Evolutionary conservation across 768 basidiomycete species (phyloP).

Genomic region (Kwoniella europaea): DNA sequence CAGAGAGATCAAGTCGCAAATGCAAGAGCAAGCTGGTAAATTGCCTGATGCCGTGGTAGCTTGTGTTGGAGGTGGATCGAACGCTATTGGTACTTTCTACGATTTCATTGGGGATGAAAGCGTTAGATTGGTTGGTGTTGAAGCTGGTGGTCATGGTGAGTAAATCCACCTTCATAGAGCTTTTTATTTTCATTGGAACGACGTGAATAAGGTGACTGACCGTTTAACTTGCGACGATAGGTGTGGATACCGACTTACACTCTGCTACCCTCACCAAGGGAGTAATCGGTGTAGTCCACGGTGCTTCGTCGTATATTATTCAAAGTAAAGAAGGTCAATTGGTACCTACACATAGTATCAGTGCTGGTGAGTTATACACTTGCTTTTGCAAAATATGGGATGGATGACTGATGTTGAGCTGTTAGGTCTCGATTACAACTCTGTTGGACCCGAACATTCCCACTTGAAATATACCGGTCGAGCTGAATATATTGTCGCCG

Average conservation of each 20-base stretch:
- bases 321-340: slow-evolving; percentile 90
- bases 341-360: slow-evolving; percentile 95
- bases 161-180: not conserved
- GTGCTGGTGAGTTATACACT: slow-evolving; percentile 61
- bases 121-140: slow-evolving; percentile 88
- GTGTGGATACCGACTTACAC: slow-evolving; percentile 80
- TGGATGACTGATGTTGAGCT: not conserved
- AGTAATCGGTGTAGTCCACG: slow-evolving; percentile 91
- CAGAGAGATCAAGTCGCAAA: slow-evolving; percentile 87
- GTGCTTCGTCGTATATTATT: slow-evolving; percentile 88
- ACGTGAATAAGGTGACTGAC: not conserved
- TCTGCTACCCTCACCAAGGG: slow-evolving; percentile 93
- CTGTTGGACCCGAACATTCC: slow-evolving; percentile 97
- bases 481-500: slow-evolving; percentile 90
- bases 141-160: slow-evolving; percentile 94
- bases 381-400: not conserved
- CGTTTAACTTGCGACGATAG: slow-evolving; percentile 56
- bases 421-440: slow-evolving; percentile 51
- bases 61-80: slow-evolving; percentile 96
- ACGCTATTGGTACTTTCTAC: slow-evolving; percentile 97
- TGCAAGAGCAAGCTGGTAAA: slow-evolving; percentile 74
- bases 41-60: slow-evolving; percentile 93
- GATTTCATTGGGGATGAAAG: slow-evolving; percentile 89
- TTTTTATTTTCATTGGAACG: no score
- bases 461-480: slow-evolving; percentile 94